These are phyloP conservation scores for Aspergillus sojae DNA, from an alignment of 2,329 filamentous ascomycete species.

Conservation along the genomic window DNA sequence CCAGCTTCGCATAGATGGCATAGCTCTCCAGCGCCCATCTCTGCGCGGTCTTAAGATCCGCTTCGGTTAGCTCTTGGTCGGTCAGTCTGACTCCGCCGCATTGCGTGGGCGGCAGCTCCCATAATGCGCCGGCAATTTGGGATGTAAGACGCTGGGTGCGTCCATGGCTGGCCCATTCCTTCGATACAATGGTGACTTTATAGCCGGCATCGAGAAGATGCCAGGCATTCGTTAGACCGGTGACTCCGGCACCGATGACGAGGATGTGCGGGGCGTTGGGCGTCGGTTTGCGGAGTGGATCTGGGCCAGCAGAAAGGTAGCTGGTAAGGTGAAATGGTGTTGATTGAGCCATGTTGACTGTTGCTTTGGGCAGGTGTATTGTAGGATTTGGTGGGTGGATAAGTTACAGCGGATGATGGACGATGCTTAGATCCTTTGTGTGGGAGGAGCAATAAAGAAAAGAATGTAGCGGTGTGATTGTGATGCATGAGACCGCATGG, in stretches of 20 bases:
- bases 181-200: constrained; percentile 49
- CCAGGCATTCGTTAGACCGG: constrained; percentile 38
- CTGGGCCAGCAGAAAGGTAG: background rate
- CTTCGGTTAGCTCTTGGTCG: background rate
- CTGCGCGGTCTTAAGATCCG: background rate
- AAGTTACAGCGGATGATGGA: too few relatives aligned
- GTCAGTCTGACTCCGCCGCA: constrained; percentile 35
- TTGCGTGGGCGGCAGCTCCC: constrained; percentile 50
- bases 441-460: too few relatives aligned
- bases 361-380: too few relatives aligned
- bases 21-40: constrained; percentile 14
- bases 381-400: too few relatives aligned
- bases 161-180: constrained; percentile 43
- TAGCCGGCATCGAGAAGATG: constrained; percentile 49
- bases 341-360: too few relatives aligned
- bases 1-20: constrained; percentile 7
- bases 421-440: too few relatives aligned
- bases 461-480: too few relatives aligned
- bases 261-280: constrained; percentile 10
- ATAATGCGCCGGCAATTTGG: constrained; percentile 52
- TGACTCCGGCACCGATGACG: constrained; percentile 14
- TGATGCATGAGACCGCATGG: too few relatives aligned
- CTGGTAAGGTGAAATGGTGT: too few relatives aligned
- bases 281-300: background rate
- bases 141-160: constrained; percentile 46